Base-by-base conservation (phyloP, 2,329 filamentous ascomycete genomes). In the Bipolaris sorokiniana region DNA sequence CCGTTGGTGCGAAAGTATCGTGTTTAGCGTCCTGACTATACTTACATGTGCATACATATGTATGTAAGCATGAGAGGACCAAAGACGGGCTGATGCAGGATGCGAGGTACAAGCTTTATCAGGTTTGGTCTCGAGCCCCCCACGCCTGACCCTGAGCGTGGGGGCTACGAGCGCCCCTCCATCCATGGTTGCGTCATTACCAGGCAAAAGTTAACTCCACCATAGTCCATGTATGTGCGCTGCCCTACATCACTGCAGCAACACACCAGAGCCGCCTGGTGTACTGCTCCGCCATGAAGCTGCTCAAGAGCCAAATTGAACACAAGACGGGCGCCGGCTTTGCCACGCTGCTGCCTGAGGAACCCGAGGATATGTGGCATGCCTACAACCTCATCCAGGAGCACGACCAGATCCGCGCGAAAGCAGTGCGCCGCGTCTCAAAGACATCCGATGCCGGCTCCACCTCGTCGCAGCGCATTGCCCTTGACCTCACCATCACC, bases 311-410 rank as follows among this genome's bases (percentile, higher is more conserved):
- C 58, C 83, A 84, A 57, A 88, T 90, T 62, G 86, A 89, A 56
- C 64, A 71, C 67, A 84, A 84, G 57, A 83, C 88, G 75, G 87
- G 87, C 76, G 85, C 85, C 1, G 89, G 89, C 26, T 70, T 79
- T 31, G 86, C 88, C 51, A 89, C 86, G 5, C 79, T 91, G 51
- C 82, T 86, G 58, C 89, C 89, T 2, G 88, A 90, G 75, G 88
- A 90, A 73, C 86, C 88, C 48, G 89, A 91, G 77, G 89, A 91
- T 67, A 91, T 91, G 88, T 91, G 89, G 89, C 88, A 90, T 71
- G 85, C 86, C 62, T 90, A 88, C 80, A 91, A 91, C 75, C 82
- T 91, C 38, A 89, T 91, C 69, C 84, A 86, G 53, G 83, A 86
- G 5, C 79, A 78, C 60, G 89, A 91, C 67, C 79, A 85, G 48